Evolutionary conservation across 2,329 filamentous ascomycete species (phyloP), one percentile per base, ranked within the genome.

Genomic region (Penicillium palitans): DNA sequence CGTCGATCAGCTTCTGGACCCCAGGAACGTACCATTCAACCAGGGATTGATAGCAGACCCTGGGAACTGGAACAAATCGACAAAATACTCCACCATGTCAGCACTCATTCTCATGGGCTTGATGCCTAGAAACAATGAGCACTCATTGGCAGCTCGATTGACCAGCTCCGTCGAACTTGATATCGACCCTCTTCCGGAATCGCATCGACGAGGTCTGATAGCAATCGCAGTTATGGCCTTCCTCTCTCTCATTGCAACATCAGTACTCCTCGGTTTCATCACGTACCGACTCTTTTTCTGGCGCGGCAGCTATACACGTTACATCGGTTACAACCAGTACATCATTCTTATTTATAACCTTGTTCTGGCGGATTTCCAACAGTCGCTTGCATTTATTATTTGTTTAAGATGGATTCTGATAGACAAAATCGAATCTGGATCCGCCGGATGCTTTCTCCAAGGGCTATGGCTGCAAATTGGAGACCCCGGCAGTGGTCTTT

Each of bases 291-390:
- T 83, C n/a, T 65, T 83, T 33, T 78, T 79, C 59, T 83, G 80
- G 81, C 73, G 77, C 47, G 74, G 72, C 54, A 77, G 77, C 59
- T 80, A 81, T 64, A 68, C 74, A 40, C 72, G 78, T 60, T 80
- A 80, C 58, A 80, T 83, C 53, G 80, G 80, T 59, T 80, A 82
- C 69, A 83, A 83, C 62, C 81, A 83, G 70, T 83, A 81, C 55
- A 72, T 83, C n/a, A 68, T 83, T 40, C 75, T 83, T 25, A 82
- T 83, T 51, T 83, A 80, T 68, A 83, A 83, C 57, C 74, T 84
- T 15, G 70, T 83, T 2, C 60, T 84, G 41, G 81, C 81, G 6
- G 81, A 83, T 71, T 73, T 83, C n/a, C 79, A 80, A 62, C 81
- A 83, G 67, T 77, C 80, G 0, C 69, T 82, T 21, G 80, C 79